Evolutionary conservation across 768 basidiomycete genomes (phyloP), one percentile per base, ranked within the genome.

Genomic region (Mycena polygramma): DNA sequence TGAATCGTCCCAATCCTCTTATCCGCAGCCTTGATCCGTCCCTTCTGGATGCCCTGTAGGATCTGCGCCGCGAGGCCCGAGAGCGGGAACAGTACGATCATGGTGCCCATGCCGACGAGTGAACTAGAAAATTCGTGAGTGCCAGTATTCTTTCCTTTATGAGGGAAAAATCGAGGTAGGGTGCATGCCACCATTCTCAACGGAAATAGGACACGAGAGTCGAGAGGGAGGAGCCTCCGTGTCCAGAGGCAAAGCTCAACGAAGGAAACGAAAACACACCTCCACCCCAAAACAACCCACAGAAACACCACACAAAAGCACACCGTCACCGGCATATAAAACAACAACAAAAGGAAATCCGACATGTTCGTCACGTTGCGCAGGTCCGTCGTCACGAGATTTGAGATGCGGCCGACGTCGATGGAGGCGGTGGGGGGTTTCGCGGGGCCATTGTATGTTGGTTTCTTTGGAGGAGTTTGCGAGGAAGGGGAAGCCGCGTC

Each of bases 391-490:
- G 88, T 86, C 60, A 90, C 84, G 14, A 90, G 77, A 57, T 90
- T 90, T 76, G 88, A 89, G 77, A 91, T 86, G 73, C 84, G 87
- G 8, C 90, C 90, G 20, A 87, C 85, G 22, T 73, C 69, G 53
- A 70, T 36, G 51, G 53, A 58, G 48, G 53, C 62, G 48, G 13
- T 54, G 46, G 86, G 68, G 58, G 84, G 10, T 10, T 41, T 41
- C 10, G 8, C 7, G 2, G 20, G 20, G 77, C 77, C 13, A 22
- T 20, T 41, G 41, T n/a, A 41, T 41, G n/a, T 30, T 17, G n/a
- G 20, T 26, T 69, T 72, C 17, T 72, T 72, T n/a, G 71, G 68
- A 19, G 63, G 30, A 30, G 30, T 6, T 30, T 30, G 66, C 9
- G 63, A 7, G 39, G 39, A 39, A 7, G 39, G 7, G 39, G 39